Evolutionary conservation across 192 early-diverging fungal species (phyloP), one percentile per base, ranked within the genome.

Genomic region (Cladochytrium replicatum): DNA sequence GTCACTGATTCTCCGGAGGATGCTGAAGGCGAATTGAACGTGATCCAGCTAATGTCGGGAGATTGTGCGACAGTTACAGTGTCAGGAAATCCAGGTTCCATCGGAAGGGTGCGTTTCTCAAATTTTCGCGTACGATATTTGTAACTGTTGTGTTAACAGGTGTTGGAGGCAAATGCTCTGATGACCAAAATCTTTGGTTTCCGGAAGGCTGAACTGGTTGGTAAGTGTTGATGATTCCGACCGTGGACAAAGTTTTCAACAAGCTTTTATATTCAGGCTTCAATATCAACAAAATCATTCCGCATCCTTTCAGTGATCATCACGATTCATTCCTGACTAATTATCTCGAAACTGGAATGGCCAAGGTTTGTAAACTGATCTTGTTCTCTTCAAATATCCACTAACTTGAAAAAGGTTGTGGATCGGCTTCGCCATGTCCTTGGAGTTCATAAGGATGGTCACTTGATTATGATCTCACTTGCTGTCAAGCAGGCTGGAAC

Each of bases 311-410:
- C 43, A n/a, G 43, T 15, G 69, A 72, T 41, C 23, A 54, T 1
- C 69, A 72, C 43, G 69, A 72, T 43, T 29, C 9, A 11, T 55
- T 61, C 29, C 38, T 72, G 11, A n/a, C 29, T 27, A 41, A 49
- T 21, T 72, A 72, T 52, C 55, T 72, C 4, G 64, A 72, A 22
- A 72, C 69, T 41, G 69, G 69, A 42, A 44, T 48, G 21, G 64
- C 64, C n/a, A 72, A 68, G 61, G 67, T 66, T n/a, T n/a, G n/a
- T n/a, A n/a, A n/a, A n/a, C n/a, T n/a, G n/a, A n/a, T n/a, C n/a
- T n/a, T n/a, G n/a, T n/a, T n/a, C n/a, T 15, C 41, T 15, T 7
- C 15, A 5, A 43, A 19, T 15, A 21, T 43, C 15, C n/a, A 39
- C 3, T 43, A 24, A 43, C 4, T 29, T 19, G 7, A 23, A 34